A percentile compares a stretch with the other conserved stretches of the same genome.
These are phyloP conservation scores for Triangularia setosa DNA, from an alignment of 2,329 filamentous ascomycete species.

Conservation along the genomic window DNA sequence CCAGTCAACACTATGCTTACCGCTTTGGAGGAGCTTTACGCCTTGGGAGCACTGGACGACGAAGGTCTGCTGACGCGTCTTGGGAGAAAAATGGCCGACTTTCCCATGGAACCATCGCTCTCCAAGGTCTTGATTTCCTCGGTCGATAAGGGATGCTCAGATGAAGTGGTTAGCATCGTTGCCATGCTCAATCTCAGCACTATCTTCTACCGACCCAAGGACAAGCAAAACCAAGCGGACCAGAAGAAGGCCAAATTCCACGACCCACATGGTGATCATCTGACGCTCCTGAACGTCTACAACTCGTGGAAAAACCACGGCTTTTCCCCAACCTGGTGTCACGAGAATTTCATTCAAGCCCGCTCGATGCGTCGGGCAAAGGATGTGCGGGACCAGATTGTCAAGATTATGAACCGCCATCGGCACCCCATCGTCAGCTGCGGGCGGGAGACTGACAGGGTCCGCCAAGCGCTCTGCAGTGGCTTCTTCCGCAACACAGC, in stretches of 20 bases:
- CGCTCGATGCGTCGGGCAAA: slow-evolving; percentile 83
- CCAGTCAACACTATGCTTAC: slow-evolving; percentile 98
- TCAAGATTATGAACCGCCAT: slow-evolving; percentile 92
- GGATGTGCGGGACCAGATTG: slow-evolving; percentile 87
- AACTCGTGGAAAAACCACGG: slow-evolving; percentile 90
- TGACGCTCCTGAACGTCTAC: slow-evolving; percentile 94
- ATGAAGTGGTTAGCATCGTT: slow-evolving; percentile 91
- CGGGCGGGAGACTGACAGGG: slow-evolving; percentile 79
- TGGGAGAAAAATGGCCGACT: slow-evolving; percentile 96
- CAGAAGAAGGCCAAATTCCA: slow-evolving; percentile 98
- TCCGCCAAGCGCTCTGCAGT: slow-evolving; percentile 82
- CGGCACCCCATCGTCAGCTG: slow-evolving; percentile 78
- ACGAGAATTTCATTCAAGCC: slow-evolving; percentile 96
- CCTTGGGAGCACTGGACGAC: slow-evolving; percentile 85
- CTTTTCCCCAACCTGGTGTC: slow-evolving; percentile 86
- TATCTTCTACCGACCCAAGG: slow-evolving; percentile 93
- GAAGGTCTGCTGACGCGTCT: slow-evolving; percentile 89
- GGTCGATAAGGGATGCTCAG: slow-evolving; percentile 82
- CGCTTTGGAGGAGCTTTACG: slow-evolving; percentile 91
- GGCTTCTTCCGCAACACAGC: slow-evolving; percentile 96
- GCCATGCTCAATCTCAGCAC: slow-evolving; percentile 85
- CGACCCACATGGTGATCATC: slow-evolving; percentile 88
- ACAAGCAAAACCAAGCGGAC: slow-evolving; percentile 94
- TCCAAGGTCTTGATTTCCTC: slow-evolving; percentile 87
- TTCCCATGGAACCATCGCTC: slow-evolving; percentile 92